A percentile compares a stretch with the other conserved stretches of the same genome.
Evolutionary conservation across 164 flowering plant species (phyloP).

Genomic region (Dillenia turbinata): DNA sequence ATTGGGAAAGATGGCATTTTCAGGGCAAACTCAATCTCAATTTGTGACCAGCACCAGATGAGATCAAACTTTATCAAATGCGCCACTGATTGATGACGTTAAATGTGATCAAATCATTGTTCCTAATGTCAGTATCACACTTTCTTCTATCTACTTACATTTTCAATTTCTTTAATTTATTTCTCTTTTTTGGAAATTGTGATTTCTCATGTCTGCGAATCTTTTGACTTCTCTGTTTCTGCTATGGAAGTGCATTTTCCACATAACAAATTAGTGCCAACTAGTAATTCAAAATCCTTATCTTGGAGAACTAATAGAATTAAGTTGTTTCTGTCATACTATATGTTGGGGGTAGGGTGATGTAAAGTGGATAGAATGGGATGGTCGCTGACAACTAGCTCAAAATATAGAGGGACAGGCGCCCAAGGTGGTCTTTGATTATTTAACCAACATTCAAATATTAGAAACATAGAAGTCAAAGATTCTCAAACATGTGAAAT

Average conservation of each 20-base stretch:
- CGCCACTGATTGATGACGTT: constrained; percentile 45
- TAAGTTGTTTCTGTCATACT: too few relatives aligned
- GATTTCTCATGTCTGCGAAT: background rate
- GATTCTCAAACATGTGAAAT: background rate
- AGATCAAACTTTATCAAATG: constrained; percentile 32
- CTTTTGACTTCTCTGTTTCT: background rate
- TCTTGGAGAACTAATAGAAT: too few relatives aligned
- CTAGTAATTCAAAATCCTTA: too few relatives aligned
- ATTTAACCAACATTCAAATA: background rate
- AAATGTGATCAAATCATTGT: constrained; percentile 57
- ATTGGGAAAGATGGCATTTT: constrained; percentile 9
- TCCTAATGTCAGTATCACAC: constrained; percentile 51
- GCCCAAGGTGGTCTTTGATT: too few relatives aligned
- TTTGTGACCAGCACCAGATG: constrained; percentile 49
- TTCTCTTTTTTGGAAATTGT: background rate
- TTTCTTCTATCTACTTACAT: background rate
- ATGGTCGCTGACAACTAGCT: too few relatives aligned
- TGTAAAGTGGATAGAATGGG: too few relatives aligned
- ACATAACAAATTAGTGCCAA: too few relatives aligned
- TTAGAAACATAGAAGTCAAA: background rate
- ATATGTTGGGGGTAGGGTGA: too few relatives aligned
- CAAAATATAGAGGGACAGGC: too few relatives aligned
- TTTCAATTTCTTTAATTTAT: background rate
- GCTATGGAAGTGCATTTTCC: background rate
- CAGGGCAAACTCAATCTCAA: constrained; percentile 39